Base-by-base conservation (phyloP, 2,329 filamentous ascomycete species). In the Plectosphaerella cucumerina region DNA sequence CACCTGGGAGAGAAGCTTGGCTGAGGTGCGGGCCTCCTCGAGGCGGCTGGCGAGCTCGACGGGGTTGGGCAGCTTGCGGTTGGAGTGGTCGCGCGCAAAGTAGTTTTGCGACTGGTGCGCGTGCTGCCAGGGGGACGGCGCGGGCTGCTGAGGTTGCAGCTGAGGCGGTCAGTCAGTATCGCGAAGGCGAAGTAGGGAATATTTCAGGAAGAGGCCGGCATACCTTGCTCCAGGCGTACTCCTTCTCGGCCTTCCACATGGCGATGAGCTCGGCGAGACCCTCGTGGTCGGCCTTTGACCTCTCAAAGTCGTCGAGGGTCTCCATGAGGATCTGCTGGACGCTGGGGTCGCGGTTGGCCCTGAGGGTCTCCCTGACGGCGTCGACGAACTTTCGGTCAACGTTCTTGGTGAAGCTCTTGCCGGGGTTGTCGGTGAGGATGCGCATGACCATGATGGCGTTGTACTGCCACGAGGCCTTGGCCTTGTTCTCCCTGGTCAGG, bases 391-490 rank as follows among this genome's bases (percentile, higher is more conserved):
- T 90, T 63, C 85, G 79, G 68, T 97, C 92, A 41, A 97, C 70
- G 66, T 96, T 92, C 58, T 88, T 82, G n/a, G 93, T 96, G 63
- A 99, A 99, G 2, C 85, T 90, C 49, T 81, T 79, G 26, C 93
- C 93, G 0, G 94, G 94, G 66, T 99, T 97, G 68, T 97, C 92
- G 59, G 85, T 80, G 58, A 99, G 75, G 62, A 99, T 99, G 55
- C 93, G 87, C 59, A 95, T 78, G 50, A 99, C 81, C 94, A 97
- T 97, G 62, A 97, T 85, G 56, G 90, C 87, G 72, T 97, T 97
- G 78, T 97, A 97, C 69, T 97, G 93, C 59, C 86, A 84, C 60
- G 88, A 84, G 10, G 89, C 76, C 44, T 74, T 75, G 22, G 69
- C 65, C 60, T 70, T 83, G 69, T 89, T 84, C 44, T 92, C 87